Conservation (phyloP, 495 filamentous ascomycete genomes). For the Penicillium herquei region DNA sequence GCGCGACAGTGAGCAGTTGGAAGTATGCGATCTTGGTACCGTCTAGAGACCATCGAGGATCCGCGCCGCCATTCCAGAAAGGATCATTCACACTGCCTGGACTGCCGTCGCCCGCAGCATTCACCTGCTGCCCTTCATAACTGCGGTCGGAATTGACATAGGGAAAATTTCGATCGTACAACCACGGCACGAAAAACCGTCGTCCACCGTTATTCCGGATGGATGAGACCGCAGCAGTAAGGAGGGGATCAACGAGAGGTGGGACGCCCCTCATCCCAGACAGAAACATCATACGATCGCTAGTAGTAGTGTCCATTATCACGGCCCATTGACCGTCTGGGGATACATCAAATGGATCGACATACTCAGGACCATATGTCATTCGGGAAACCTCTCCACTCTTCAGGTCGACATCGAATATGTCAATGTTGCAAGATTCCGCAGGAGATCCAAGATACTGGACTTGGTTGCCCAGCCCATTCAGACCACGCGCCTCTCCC, state of each 20-base stretch:
- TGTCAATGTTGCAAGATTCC: conserved; percentile 25
- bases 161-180: conserved; percentile 21
- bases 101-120: conserved; percentile 14
- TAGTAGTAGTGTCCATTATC: conserved; percentile 22
- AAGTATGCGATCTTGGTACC: conserved; percentile 21
- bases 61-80: conserved; percentile 26
- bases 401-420: conserved; percentile 19
- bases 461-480: conserved; percentile 19
- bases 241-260: conserved; percentile 18
- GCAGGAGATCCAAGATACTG: conserved; percentile 18
- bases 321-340: conserved; percentile 21
- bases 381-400: conserved; percentile 23
- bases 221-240: conserved; percentile 12
- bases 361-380: conserved; percentile 25
- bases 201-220: conserved; percentile 23
- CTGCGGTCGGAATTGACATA: background rate
- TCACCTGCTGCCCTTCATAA: conserved; percentile 27
- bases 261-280: conserved; percentile 21
- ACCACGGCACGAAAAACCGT: conserved; percentile 24
- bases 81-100: conserved; percentile 21
- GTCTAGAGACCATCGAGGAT: conserved; percentile 24
- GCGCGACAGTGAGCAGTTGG: conserved; percentile 15
- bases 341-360: conserved; percentile 23
- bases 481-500: conserved; percentile 26
- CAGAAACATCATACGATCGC: conserved; percentile 24